Evolutionary conservation across 1,139 yeast genomes (phyloP), one percentile per base, ranked within the genome.

Genomic region (Pneumocystis canis): DNA sequence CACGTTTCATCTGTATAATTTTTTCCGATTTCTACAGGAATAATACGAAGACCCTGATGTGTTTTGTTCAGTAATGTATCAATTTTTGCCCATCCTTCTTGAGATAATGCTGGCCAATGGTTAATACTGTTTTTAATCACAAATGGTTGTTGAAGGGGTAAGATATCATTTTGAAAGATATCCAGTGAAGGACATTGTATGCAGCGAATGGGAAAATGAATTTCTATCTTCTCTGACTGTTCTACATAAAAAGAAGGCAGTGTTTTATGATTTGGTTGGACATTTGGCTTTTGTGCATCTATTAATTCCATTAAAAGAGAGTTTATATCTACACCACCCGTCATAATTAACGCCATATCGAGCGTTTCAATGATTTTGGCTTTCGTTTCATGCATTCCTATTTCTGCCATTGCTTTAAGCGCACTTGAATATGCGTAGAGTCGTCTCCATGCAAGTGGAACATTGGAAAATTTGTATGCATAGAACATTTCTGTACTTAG

Each of bases 11-110:
- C 60, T 1, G 66, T 62, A 60, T 69, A 69, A 1, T 61, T 31
- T 5, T 32, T 53, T 20, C 71, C 70, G 20, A 66, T 58, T 61
- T 69, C 71, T 7, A 68, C 64, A 1, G 71, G 71, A 4, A 69
- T 70, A n/a, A 63, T 58, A 14, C 71, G 63, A 20, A 60, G 39
- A 5, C 69, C 68, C 25, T 61, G 59, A 30, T 62, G 60, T 25
- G 68, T 63, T 28, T 39, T 16, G 31, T 47, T 5, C 40, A 63
- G 31, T n/a, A 62, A 61, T 53, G 65, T 68, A 18, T 53, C 57
- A 2, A 65, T 53, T 47, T 61, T 58, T 16, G 63, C 65, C 70
- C 70, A 68, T 20, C 39, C 54, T 11, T 47, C 54, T 14, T 47
- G 53, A 14, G 59, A 37, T 16, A 63, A 32, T 9, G 70, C 70